phyloP scores from a whole-genome alignment of 768 basidiomycete species.

The Lentinula sp. region DNA sequence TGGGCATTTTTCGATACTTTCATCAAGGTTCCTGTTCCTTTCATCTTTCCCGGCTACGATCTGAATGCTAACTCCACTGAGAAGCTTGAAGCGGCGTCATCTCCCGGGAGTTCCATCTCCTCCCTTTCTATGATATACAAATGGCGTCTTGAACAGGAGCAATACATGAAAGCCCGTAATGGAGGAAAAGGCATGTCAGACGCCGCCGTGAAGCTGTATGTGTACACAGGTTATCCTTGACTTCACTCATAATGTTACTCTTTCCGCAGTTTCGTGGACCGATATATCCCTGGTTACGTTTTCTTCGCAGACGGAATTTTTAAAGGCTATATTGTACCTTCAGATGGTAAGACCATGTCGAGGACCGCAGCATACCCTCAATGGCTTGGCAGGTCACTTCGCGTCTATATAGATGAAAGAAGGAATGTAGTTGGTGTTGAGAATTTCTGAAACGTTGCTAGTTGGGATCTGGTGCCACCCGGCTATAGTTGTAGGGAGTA shows the following conservation, averaged over 20 bases:
- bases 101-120: conserved; percentile 18
- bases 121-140: conserved; percentile 60
- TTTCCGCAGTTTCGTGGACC: conserved; percentile 68
- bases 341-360: neutral
- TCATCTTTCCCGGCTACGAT: neutral
- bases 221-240: conserved; percentile 1
- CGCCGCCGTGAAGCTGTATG: conserved; percentile 55
- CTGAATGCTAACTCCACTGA: neutral
- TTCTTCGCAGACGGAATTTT: conserved; percentile 66
- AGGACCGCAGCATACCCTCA: conserved; percentile 8
- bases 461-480: neutral
- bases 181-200: conserved; percentile 90
- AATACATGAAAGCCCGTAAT: conserved; percentile 77
- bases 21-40: conserved; percentile 54
- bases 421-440: conserved; percentile 39
- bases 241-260: neutral
- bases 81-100: conserved; percentile 24
- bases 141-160: conserved; percentile 91
- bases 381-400: conserved; percentile 48
- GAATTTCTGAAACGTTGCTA: conserved; percentile 28
- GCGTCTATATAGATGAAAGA: conserved; percentile 46
- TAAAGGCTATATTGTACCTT: conserved; percentile 10
- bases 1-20: conserved; percentile 73
- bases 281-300: conserved; percentile 92
- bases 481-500: too few species aligned